Evolutionary conservation across 225 moss, liverwort and hornwort genomes (phyloP), one percentile per base, ranked within the genome.

Genomic region (Bryum argenteum): DNA sequence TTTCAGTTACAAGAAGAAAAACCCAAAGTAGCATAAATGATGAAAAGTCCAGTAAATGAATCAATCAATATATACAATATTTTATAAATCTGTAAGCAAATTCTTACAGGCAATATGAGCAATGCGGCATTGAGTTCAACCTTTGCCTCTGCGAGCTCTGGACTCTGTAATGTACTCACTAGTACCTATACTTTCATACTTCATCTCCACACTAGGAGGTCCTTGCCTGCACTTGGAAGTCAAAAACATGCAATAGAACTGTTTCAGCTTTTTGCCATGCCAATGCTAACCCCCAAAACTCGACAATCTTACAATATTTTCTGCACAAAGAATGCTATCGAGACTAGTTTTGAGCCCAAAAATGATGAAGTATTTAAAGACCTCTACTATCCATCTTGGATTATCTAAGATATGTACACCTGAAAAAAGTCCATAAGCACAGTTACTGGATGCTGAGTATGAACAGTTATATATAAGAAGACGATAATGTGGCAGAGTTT

Each of bases 191-290:
- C 8, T 75, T 20, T 70, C 77, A 44, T 71, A 55, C 23, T 69
- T 75, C 23, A 80, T 10, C 65, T 75, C 82, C 63, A 77, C 20
- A 42, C 63, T 60, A 9, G 52, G 65, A 53, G 80, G 66, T 66
- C 86, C 75, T 77, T 78, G 86, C 75, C 86, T 86, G 75, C 82
- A 67, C 48, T 80, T 67, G 54, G 63, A 21, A 52, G 20, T 60
- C 69, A 58, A 81, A 33, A 56, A 70, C 11, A 70, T 45, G 44
- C 37, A 70, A 69, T 33, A 33, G 1, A 15, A 23, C 13, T 63
- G 3, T 43, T 69, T 56, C 59, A 28, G 19, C 64, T 41, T 22
- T 42, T 52, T 39, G 39, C 15, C 66, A 42, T 54, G 8, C 19
- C 44, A n/a, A n/a, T n/a, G n/a, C n/a, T n/a, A n/a, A n/a, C n/a